These are phyloP conservation scores for Parsonsia alboflavescens DNA, from an alignment of 257 asterid genomes.

Conservation along the genomic window DNA sequence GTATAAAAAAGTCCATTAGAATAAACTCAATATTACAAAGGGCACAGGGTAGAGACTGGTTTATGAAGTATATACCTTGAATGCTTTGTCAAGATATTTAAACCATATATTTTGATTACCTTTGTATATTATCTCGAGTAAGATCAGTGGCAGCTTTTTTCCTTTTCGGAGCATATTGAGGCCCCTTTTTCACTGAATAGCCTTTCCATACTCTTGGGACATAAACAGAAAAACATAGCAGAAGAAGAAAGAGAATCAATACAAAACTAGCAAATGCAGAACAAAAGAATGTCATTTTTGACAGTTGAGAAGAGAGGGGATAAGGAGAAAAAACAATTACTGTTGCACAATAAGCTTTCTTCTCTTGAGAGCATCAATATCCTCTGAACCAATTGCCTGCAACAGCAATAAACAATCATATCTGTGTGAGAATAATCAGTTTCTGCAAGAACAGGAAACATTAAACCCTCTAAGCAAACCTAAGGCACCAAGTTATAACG, in stretches of 20 bases:
- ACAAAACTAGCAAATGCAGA: not conserved
- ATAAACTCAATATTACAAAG: not conserved
- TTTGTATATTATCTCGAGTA: constrained; percentile 78
- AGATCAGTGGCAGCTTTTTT: constrained; percentile 90
- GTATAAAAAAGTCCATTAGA: not conserved
- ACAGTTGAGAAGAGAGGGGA: not conserved
- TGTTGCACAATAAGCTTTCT: constrained; percentile 72
- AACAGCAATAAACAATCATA: constrained; percentile 13
- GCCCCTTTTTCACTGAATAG: constrained; percentile 72
- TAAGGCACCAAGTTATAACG: not conserved
- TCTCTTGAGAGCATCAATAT: constrained; percentile 69
- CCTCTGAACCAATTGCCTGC: constrained; percentile 64
- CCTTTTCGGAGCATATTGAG: constrained; percentile 85
- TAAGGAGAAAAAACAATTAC: constrained; percentile 39
- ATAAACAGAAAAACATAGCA: constrained; percentile 16
- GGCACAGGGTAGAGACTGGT: not conserved
- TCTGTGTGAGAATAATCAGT: not conserved
- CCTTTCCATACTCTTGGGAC: constrained; percentile 78
- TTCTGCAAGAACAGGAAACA: not conserved
- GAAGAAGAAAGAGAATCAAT: constrained; percentile 11
- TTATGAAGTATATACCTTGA: not conserved
- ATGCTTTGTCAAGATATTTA: not conserved
- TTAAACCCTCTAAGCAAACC: not conserved
- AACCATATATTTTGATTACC: constrained; percentile 32
- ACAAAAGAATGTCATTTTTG: not conserved